Conservation (phyloP, 2,329 filamentous ascomycete species). For the Cadophora sp. region DNA sequence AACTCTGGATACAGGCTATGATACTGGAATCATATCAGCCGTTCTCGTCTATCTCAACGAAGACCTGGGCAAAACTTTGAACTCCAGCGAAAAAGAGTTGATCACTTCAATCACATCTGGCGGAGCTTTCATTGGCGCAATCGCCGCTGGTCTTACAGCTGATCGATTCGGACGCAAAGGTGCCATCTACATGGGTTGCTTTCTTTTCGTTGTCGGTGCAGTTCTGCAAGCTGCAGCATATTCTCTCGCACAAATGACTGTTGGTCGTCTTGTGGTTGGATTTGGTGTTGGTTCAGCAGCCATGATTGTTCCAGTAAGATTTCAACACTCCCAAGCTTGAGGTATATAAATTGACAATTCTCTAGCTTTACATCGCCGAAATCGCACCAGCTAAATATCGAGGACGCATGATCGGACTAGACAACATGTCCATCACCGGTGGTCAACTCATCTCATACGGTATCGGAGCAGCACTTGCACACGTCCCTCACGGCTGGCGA, state of each 20-base stretch:
- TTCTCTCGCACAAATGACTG: conserved; percentile 71
- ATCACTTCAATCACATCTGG: conserved; percentile 59
- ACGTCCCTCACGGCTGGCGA: conserved; percentile 70
- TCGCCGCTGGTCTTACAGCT: conserved; percentile 62
- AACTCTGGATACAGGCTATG: conserved; percentile 50
- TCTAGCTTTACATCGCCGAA: conserved; percentile 70
- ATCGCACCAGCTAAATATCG: conserved; percentile 69
- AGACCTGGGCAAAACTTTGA: conserved; percentile 50
- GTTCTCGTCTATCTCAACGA: conserved; percentile 51
- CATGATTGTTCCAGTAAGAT: conserved; percentile 60
- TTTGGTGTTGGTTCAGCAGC: conserved; percentile 73
- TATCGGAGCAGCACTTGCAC: conserved; percentile 68
- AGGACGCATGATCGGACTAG: conserved; percentile 71
- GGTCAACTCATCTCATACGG: conserved; percentile 69
- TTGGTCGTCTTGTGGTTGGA: conserved; percentile 72
- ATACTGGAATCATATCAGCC: conserved; percentile 54
- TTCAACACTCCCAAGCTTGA: neutral
- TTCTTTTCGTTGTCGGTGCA: conserved; percentile 70
- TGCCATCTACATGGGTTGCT: conserved; percentile 69
- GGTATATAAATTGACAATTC: neutral
- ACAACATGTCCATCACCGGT: conserved; percentile 71
- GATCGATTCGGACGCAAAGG: conserved; percentile 67
- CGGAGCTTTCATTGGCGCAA: conserved; percentile 66
- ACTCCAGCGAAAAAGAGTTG: conserved; percentile 55
- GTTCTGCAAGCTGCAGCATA: conserved; percentile 69